Conservation (phyloP, 2,329 filamentous ascomycete genomes). For the Hymenoscyphus albidus region DNA sequence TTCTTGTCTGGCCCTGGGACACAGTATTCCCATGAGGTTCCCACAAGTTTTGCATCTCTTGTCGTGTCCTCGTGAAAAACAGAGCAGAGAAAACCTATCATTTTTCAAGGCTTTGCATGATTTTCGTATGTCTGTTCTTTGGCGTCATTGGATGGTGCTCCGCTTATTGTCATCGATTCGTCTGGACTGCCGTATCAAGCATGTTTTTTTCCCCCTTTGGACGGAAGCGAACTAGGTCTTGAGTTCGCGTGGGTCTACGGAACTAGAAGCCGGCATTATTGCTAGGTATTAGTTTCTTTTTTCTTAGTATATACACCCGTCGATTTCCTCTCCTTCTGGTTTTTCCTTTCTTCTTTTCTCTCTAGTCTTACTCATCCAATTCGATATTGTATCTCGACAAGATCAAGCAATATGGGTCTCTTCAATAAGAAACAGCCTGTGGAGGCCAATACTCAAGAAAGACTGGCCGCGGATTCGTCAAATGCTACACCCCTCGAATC, state of each 20-base stretch:
- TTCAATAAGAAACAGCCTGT: slow-evolving; percentile 2
- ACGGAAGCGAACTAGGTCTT: neutral
- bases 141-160: neutral
- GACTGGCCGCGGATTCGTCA: neutral
- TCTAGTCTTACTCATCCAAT: neutral
- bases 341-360: neutral
- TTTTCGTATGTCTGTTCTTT: neutral
- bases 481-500: neutral
- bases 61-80: neutral
- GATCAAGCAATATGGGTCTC: slow-evolving; percentile 7
- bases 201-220: no score
- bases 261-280: neutral
- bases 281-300: neutral
- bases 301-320: slow-evolving; percentile 1
- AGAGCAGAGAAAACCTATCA: neutral
- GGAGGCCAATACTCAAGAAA: neutral
- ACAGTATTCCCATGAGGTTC: neutral
- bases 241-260: neutral
- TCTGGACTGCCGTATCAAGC: no score
- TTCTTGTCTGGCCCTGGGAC: neutral
- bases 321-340: neutral
- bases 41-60: neutral
- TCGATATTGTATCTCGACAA: neutral
- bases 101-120: neutral
- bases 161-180: neutral